Evolutionary conservation across 345 rosid species (phyloP).

Genomic region (Rhodamnia argentea): DNA sequence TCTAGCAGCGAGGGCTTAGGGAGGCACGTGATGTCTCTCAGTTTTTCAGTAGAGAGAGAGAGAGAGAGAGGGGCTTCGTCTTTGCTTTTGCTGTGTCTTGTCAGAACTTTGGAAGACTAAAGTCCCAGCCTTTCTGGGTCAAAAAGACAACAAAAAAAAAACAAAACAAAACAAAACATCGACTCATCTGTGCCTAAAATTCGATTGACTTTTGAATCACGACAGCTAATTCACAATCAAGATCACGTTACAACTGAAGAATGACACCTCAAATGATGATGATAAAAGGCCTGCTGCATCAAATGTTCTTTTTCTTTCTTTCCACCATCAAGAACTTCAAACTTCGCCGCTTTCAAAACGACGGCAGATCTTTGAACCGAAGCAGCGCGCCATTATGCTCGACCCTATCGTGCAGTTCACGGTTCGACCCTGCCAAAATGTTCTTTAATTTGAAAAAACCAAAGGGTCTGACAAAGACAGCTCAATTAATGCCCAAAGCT

Average conservation of each 20-base stretch:
- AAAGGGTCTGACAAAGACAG: background rate
- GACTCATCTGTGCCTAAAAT: background rate
- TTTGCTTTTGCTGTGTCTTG: background rate
- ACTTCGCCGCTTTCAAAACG: background rate
- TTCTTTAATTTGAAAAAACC: background rate
- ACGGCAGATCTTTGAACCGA: background rate
- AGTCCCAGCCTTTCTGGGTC: background rate
- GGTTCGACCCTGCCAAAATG: background rate
- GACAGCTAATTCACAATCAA: background rate
- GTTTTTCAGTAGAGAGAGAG: background rate
- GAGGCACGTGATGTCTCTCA: constrained; percentile 52
- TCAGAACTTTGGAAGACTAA: constrained; percentile 5
- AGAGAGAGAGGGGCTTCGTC: background rate
- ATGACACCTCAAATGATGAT: background rate
- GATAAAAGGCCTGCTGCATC: background rate
- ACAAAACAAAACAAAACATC: background rate
- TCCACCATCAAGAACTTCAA: background rate
- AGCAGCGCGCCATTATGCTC: background rate
- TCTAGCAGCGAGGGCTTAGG: constrained; percentile 2
- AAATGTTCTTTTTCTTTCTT: background rate
- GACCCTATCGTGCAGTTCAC: background rate
- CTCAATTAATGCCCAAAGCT: background rate
- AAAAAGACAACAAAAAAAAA: background rate
- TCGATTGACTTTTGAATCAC: background rate
- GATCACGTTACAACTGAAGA: background rate